These are phyloP conservation scores for Trichoderma afroharzianum DNA, from an alignment of 2,329 filamentous ascomycete species.

Conservation along the genomic window DNA sequence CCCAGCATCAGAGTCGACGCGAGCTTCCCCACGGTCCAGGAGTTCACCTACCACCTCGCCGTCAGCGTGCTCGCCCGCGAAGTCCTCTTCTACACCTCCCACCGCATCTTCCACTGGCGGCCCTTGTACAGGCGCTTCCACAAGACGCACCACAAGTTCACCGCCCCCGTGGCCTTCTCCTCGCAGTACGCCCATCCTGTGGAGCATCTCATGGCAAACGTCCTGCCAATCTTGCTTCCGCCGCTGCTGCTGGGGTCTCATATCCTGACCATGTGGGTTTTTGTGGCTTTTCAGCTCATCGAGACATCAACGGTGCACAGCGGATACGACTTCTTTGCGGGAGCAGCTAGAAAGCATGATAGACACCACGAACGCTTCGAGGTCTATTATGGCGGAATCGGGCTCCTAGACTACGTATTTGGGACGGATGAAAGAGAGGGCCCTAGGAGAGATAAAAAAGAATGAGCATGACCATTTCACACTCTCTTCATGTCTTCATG, in stretches of 20 bases:
- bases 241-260: conserved; percentile 45
- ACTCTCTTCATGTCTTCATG: background rate
- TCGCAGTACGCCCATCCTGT: conserved; percentile 55
- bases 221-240: conserved; percentile 49
- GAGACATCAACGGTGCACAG: conserved; percentile 55
- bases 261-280: conserved; percentile 51
- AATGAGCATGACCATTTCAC: background rate
- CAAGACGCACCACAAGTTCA: conserved; percentile 55
- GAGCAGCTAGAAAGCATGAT: conserved; percentile 50
- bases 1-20: conserved; percentile 38
- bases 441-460: conserved; percentile 12
- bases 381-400: conserved; percentile 51
- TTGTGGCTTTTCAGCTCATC: conserved; percentile 45
- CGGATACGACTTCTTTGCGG: conserved; percentile 52
- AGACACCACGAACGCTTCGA: conserved; percentile 55
- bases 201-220: conserved; percentile 54
- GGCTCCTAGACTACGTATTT: conserved; percentile 49
- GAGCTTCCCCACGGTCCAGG: conserved; percentile 33
- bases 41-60: conserved; percentile 40
- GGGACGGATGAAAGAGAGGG: conserved; percentile 39
- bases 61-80: conserved; percentile 45
- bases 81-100: conserved; percentile 52
- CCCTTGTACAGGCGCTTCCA: conserved; percentile 49
- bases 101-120: conserved; percentile 50
- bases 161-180: conserved; percentile 51